Base-by-base conservation (phyloP, 75 land plant genomes). In the Larix kaempferi region DNA sequence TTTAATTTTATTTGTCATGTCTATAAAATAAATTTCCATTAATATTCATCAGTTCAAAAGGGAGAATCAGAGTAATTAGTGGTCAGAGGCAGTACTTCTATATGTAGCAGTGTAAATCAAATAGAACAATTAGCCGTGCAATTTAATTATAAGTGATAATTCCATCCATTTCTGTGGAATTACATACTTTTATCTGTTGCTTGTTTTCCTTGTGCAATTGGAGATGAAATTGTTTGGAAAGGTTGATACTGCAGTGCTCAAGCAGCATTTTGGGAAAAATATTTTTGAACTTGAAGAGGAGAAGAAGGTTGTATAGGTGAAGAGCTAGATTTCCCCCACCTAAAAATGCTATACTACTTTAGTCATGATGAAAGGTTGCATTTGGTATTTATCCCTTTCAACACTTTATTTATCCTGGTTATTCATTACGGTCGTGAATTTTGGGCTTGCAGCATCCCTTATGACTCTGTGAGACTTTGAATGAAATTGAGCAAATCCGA, bases 221-320 rank as follows among this genome's bases (percentile, higher is more conserved):
- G 99, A 98, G 86, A 98, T 98, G 98, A 94, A 91, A 77, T 79
- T 80, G 67, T 83, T 91, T 85, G 92, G 86, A 44, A 89, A 83
- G 8, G 61, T 76, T 74, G 96, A 91, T 60, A 84, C 95, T 4
- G 75, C 78, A 26, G 90, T 86, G 44, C 88, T 95, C 58, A 95
- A 93, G 86, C 99, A 95, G 75, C 99, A 98, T 65, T 98, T 95
- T 84, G 93, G 95, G 75, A 95, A 91, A 83, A 98, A 98, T 75
- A 83, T 98, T 62, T 35, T 82, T 78, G 99, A 98, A 74, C 86
- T 95, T 63, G 99, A 98, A 83, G 94, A 98, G 41, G 98, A 95
- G 88, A 98, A 98, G 75, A 87, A 89, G 77, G 44, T 76, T 74
- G 90, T 98, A 23, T 91, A 98, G 98, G 99, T 93, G 54, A 58